Conservation (phyloP, 2,329 filamentous ascomycete genomes). For the Pseudovirgaria hyperparasitica region DNA sequence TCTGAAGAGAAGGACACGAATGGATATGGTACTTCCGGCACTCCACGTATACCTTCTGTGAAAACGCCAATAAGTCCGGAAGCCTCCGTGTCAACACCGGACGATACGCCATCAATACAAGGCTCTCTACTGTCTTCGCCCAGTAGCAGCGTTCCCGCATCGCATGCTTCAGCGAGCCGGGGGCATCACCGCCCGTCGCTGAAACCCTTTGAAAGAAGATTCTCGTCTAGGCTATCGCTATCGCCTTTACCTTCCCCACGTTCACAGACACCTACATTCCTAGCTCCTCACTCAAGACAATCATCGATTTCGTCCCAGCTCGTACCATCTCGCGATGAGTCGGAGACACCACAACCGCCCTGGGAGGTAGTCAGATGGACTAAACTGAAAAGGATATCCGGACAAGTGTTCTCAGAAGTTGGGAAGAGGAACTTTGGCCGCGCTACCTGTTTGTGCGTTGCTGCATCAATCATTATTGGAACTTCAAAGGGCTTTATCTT, state of each 20-base stretch:
- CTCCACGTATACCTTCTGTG: conserved; percentile 14
- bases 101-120: conserved; percentile 74
- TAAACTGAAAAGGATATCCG: conserved; percentile 76
- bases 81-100: conserved; percentile 62
- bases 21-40: no score
- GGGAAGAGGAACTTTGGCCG: conserved; percentile 86
- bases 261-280: conserved; percentile 60
- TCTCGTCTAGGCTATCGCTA: conserved; percentile 73
- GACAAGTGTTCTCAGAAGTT: conserved; percentile 81
- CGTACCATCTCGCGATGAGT: conserved; percentile 42
- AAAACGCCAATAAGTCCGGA: conserved; percentile 46
- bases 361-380: conserved; percentile 99
- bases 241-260: conserved; percentile 49
- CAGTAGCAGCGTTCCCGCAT: conserved; percentile 61
- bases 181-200: conserved; percentile 71
- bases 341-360: conserved; percentile 62
- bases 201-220: conserved; percentile 86
- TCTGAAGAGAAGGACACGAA: no score
- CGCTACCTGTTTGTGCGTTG: conserved; percentile 80
- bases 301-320: conserved; percentile 65
- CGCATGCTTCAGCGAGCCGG: conserved; percentile 53
- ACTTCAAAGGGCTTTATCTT: conserved; percentile 91
- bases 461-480: conserved; percentile 77
- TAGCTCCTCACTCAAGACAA: conserved; percentile 66
- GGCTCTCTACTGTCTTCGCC: conserved; percentile 47